phyloP scores from a whole-genome alignment of 2,329 filamentous ascomycete genomes.

The Botrytis hyacinthi region DNA sequence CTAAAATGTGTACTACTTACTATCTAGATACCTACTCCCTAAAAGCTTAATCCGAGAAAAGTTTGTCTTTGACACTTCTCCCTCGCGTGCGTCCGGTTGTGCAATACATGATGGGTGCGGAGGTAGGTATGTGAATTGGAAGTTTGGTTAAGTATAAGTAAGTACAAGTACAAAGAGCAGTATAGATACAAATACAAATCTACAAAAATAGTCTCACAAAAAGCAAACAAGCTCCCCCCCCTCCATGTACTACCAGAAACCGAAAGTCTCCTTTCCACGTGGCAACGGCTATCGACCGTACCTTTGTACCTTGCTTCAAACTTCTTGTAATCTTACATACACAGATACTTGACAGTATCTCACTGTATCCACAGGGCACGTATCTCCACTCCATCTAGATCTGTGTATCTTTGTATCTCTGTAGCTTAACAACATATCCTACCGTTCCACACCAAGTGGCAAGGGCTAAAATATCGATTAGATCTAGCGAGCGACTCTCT shows the following conservation, averaged over 20 bases:
- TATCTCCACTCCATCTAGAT: neutral
- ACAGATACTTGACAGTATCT: neutral
- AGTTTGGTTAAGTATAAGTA: too few relatives aligned
- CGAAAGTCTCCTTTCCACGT: constrained; percentile 6
- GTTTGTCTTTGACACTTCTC: neutral
- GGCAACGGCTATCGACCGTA: constrained; percentile 5
- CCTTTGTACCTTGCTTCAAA: neutral
- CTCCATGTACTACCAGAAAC: neutral
- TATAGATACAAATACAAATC: neutral
- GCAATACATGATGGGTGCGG: too few relatives aligned
- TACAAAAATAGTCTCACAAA: neutral
- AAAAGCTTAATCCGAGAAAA: neutral
- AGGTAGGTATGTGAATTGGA: too few relatives aligned
- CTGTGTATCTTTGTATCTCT: neutral
- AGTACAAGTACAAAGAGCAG: neutral
- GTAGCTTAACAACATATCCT: neutral
- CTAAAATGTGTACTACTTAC: neutral
- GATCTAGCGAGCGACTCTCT: neutral
- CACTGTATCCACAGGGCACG: neutral
- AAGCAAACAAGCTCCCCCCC: neutral
- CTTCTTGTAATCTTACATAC: neutral
- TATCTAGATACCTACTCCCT: neutral
- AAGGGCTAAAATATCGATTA: neutral
- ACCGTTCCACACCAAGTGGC: neutral
- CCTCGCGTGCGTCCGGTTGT: neutral